These are phyloP conservation scores for Entophlyctis luteolus DNA, from an alignment of 192 early-diverging fungal species.

Conservation along the genomic window DNA sequence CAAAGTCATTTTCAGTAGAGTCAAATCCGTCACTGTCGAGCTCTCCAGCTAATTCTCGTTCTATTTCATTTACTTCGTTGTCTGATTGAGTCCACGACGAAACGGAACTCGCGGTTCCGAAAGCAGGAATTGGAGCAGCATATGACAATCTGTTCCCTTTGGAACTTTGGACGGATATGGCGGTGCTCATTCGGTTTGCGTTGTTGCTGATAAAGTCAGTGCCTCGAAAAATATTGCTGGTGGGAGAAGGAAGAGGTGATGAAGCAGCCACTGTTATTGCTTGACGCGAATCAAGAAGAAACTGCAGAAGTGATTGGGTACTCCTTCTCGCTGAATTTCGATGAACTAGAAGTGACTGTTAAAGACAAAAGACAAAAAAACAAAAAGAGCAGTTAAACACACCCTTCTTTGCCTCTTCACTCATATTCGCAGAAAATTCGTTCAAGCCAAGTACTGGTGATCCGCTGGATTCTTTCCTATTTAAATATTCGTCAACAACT, in stretches of 20 bases:
- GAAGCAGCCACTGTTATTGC: not conserved
- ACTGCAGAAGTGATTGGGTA: conserved; percentile 20
- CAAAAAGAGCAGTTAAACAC: too few relatives aligned
- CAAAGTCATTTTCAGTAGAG: too few relatives aligned
- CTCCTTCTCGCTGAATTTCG: conserved; percentile 3
- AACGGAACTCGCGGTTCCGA: not conserved
- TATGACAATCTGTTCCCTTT: not conserved
- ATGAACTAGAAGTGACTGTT: too few relatives aligned
- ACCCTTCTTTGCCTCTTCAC: too few relatives aligned
- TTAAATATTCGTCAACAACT: not conserved
- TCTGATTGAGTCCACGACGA: not conserved
- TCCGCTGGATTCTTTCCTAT: too few relatives aligned
- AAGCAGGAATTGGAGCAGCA: not conserved
- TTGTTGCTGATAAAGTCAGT: conserved; percentile 13
- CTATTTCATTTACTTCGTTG: not conserved
- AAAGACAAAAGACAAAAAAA: too few relatives aligned
- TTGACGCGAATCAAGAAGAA: conserved; percentile 8
- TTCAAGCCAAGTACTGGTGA: too few relatives aligned
- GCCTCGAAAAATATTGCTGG: not conserved
- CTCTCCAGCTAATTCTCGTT: conserved; percentile 4
- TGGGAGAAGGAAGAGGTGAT: not conserved
- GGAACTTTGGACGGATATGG: not conserved
- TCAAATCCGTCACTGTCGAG: not conserved
- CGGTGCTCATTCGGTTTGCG: conserved; percentile 17
- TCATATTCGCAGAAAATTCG: too few relatives aligned